phyloP scores from a whole-genome alignment of 768 basidiomycete genomes.

The Xanthoconium purpureum region DNA sequence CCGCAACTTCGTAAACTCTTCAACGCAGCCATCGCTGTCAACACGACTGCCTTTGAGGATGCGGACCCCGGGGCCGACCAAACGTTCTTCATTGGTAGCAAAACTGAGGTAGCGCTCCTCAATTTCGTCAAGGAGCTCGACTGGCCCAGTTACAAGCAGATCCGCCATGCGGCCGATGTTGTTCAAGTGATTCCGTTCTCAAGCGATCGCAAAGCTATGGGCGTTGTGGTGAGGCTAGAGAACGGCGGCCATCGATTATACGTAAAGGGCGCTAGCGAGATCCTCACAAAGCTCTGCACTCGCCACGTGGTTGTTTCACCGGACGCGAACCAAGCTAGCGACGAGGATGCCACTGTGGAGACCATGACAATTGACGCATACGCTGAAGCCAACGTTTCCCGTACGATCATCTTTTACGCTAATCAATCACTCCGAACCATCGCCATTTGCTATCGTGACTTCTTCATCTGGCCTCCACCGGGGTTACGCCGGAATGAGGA shows the following conservation, averaged over 20 bases:
- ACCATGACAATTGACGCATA: constrained; percentile 60
- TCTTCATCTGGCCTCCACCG: constrained; percentile 79
- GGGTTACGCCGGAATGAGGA: constrained; percentile 39
- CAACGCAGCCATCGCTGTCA: constrained; percentile 84
- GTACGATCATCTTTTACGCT: constrained; percentile 97
- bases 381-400: constrained; percentile 76
- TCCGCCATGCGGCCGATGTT: constrained; percentile 56
- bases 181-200: constrained; percentile 93
- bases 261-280: constrained; percentile 93
- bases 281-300: constrained; percentile 75
- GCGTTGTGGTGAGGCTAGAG: constrained; percentile 67
- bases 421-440: constrained; percentile 95
- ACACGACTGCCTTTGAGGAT: constrained; percentile 95
- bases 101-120: constrained; percentile 92
- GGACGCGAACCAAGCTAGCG: constrained; percentile 14
- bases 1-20: constrained; percentile 61
- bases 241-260: constrained; percentile 63
- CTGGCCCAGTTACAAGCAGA: constrained; percentile 71
- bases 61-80: constrained; percentile 56
- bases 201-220: constrained; percentile 93
- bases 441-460: constrained; percentile 89
- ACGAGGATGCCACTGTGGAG: constrained; percentile 41
- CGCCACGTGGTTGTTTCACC: constrained; percentile 66
- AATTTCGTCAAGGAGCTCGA: constrained; percentile 77
- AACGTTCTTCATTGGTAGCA: constrained; percentile 77